phyloP scores from a whole-genome alignment of 2,329 filamentous ascomycete species.

The Exophiala dermatitidis region DNA sequence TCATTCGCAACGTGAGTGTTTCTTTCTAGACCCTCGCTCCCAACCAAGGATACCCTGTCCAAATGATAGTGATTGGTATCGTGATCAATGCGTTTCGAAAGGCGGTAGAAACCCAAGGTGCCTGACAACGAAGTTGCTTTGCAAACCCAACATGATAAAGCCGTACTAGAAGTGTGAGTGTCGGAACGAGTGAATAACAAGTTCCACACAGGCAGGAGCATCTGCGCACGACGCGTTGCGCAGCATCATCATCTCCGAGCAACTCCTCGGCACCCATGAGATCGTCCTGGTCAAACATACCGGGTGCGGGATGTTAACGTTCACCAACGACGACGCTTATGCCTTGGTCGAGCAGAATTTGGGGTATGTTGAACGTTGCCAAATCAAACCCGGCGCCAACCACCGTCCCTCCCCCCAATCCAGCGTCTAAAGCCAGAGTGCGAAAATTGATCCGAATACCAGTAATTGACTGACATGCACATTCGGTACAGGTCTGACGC shows the following conservation, averaged over 20 bases:
- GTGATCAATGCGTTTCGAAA: neutral
- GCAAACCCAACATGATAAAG: neutral
- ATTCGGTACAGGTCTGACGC: conserved; percentile 21
- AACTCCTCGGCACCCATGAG: conserved; percentile 68
- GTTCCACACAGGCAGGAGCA: conserved; percentile 46
- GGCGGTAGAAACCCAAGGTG: neutral
- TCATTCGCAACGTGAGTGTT: conserved; percentile 62
- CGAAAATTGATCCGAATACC: too few relatives aligned
- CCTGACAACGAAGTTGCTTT: too few relatives aligned
- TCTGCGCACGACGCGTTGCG: conserved; percentile 63
- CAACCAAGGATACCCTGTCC: neutral
- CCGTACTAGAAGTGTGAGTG: neutral
- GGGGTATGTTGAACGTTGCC: conserved; percentile 32
- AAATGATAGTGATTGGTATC: neutral
- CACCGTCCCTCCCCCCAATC: neutral
- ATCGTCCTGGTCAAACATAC: conserved; percentile 70
- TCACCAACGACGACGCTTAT: conserved; percentile 53
- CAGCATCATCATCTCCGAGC: conserved; percentile 69
- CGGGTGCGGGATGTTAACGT: conserved; percentile 65
- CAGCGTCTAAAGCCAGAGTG: too few relatives aligned
- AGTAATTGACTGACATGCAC: too few relatives aligned
- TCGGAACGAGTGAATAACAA: neutral
- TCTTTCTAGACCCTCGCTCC: too few relatives aligned
- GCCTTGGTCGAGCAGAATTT: conserved; percentile 54
- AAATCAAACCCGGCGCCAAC: neutral